Conservation (phyloP, 192 early-diverging fungal genomes). For the Coemansia sp. region DNA sequence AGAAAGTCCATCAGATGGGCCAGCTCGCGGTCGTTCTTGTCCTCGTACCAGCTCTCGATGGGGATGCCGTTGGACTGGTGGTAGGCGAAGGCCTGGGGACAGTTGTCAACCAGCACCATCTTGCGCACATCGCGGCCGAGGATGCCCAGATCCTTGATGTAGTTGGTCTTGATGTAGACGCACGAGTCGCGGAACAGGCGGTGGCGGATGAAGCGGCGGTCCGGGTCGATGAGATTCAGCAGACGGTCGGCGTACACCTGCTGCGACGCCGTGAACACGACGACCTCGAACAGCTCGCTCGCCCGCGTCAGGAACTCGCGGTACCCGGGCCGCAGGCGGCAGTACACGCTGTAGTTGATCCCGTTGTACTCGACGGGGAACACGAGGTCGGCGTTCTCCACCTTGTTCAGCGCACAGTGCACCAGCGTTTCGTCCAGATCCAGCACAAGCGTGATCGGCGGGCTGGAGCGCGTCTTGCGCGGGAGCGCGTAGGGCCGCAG, state of each 20-base stretch:
- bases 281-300: conserved; percentile 66
- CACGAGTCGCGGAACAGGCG: conserved; percentile 72
- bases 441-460: conserved; percentile 66
- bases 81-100: conserved; percentile 73
- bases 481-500: conserved; percentile 60
- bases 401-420: conserved; percentile 61
- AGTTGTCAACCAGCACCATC: conserved; percentile 70
- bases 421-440: conserved; percentile 74
- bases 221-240: conserved; percentile 64
- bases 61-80: conserved; percentile 73
- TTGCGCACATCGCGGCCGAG: conserved; percentile 67
- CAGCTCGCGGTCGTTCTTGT: conserved; percentile 66
- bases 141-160: conserved; percentile 69
- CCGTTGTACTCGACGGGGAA: conserved; percentile 70
- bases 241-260: conserved; percentile 69
- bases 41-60: conserved; percentile 73
- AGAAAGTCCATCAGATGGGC: conserved; percentile 62
- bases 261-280: conserved; percentile 75
- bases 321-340: conserved; percentile 67
- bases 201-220: conserved; percentile 62
- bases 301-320: conserved; percentile 61
- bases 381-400: conserved; percentile 61
- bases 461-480: conserved; percentile 61
- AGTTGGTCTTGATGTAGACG: conserved; percentile 64
- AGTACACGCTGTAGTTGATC: conserved; percentile 64